Base-by-base conservation (phyloP, 1,284 basidiomycete species). In the Stereum hirsutum region DNA sequence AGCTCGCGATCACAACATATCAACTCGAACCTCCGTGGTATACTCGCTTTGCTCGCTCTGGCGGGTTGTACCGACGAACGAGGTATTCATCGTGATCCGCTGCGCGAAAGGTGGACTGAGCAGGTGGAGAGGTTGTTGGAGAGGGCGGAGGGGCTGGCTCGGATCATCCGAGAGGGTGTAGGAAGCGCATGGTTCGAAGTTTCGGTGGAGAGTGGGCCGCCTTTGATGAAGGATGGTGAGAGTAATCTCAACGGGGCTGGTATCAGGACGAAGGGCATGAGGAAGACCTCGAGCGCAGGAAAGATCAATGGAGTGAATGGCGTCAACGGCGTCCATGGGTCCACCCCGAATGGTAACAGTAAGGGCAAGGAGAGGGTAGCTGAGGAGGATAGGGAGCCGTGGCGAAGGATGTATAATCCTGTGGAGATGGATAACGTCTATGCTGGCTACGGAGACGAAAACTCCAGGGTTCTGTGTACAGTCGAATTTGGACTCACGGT, bases 101-200 rank as follows among this genome's bases (percentile, higher is more conserved):
- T 63, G 23, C 54, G 54, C 7, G 46, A 54, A 32, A 56, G 57
- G 24, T 63, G 54, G 47, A 61, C 60, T 12, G 49, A 51, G 14
- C 46, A 54, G 3, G 48, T 63, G 5, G 44, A 51, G 6, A 52
- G 56, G 6, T 59, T 65, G 31, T 39, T 52, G 32, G 56, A 63
- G 25, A 53, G 53, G 7, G 56, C 60, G 8, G 57, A 60, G 42
- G 48, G 51, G 21, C 56, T 65, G n/a, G 57, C 58, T 7, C 47
- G 42, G 12, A 56, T 52, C n/a, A 48, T 62, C 21, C 55, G 55
- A 43, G 60, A 62, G 44, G 57, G 60, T 36, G 57, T 64, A 19
- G 59, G 62, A 50, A 63, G 61, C 47, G 57, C 56, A 7, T 52
- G 57, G 37, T 63, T 65, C 44, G 61, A 64, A 34, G 51, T 59